Evolutionary conservation across 2,329 filamentous ascomycete genomes (phyloP).

Genomic region (Colletotrichum brevisporum): DNA sequence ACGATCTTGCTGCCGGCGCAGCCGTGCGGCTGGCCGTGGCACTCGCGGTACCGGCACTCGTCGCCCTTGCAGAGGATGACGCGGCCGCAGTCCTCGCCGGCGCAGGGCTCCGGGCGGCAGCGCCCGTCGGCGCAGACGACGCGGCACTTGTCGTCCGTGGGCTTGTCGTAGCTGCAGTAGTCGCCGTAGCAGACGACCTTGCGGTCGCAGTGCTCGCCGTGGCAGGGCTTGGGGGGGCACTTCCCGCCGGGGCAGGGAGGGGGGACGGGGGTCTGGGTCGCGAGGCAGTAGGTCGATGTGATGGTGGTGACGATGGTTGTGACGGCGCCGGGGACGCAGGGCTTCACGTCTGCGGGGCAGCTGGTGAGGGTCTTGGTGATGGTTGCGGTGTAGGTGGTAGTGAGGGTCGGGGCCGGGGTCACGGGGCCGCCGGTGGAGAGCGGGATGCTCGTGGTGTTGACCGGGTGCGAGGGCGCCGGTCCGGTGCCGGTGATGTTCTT

Average conservation of each 20-base stretch:
- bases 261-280: slow-evolving; percentile 5
- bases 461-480: background rate
- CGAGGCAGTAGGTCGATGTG: slow-evolving; percentile 33
- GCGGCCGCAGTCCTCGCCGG: slow-evolving; percentile 34
- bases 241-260: slow-evolving; percentile 10
- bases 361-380: slow-evolving; percentile 19
- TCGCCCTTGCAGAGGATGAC: slow-evolving; percentile 28
- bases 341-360: slow-evolving; percentile 6
- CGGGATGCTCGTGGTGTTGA: background rate
- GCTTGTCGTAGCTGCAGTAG: slow-evolving; percentile 51
- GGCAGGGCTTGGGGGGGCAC: slow-evolving; percentile 36
- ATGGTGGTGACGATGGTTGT: slow-evolving; percentile 18
- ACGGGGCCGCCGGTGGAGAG: background rate
- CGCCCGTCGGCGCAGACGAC: slow-evolving; percentile 44
- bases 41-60: slow-evolving; percentile 16
- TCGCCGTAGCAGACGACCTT: slow-evolving; percentile 39
- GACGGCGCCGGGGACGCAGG: slow-evolving; percentile 22
- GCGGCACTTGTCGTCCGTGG: slow-evolving; percentile 49
- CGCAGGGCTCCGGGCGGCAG: slow-evolving; percentile 40
- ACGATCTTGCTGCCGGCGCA: slow-evolving; percentile 30
- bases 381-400: slow-evolving; percentile 24
- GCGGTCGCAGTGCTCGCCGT: slow-evolving; percentile 18
- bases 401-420: slow-evolving; percentile 20
- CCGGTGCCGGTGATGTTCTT: background rate
- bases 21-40: slow-evolving; percentile 20